phyloP scores from a whole-genome alignment of 163 green algal species.

The Trebouxiophyceae sp. region DNA sequence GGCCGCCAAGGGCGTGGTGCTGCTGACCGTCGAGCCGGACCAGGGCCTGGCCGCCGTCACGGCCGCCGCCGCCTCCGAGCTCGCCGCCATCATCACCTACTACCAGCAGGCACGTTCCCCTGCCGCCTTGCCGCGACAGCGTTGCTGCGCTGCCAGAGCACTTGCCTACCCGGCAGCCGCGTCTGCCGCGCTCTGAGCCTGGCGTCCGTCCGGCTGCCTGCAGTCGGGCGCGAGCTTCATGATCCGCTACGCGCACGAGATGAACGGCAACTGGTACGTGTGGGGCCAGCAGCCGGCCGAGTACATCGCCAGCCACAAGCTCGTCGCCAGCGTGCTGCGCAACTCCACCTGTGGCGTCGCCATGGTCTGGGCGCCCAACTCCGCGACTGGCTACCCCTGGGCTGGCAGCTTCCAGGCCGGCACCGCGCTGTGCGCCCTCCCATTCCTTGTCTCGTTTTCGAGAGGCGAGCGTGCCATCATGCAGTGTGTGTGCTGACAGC shows the following conservation, averaged over 20 bases:
- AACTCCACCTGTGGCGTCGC: not conserved
- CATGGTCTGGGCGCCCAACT: constrained; percentile 2
- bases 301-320: not conserved
- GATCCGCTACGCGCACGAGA: constrained; percentile 1
- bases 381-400: not conserved
- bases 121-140: not conserved
- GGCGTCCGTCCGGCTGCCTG: not conserved
- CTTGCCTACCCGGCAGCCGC: too few relatives aligned
- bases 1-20: not conserved
- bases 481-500: too few relatives aligned
- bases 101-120: not conserved
- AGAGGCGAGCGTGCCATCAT: too few relatives aligned
- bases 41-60: constrained; percentile 1
- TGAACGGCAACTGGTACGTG: constrained; percentile 4
- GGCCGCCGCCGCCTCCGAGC: not conserved
- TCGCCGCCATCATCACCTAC: not conserved
- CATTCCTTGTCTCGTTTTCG: too few relatives aligned
- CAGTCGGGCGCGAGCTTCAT: not conserved
- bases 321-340: not conserved
- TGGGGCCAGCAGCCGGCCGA: constrained; percentile 1
- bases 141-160: not conserved
- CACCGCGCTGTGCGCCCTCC: not conserved
- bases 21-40: not conserved
- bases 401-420: not conserved
- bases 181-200: not conserved